phyloP scores from a whole-genome alignment of 106 monocot genomes.

The Acorus calamus region DNA sequence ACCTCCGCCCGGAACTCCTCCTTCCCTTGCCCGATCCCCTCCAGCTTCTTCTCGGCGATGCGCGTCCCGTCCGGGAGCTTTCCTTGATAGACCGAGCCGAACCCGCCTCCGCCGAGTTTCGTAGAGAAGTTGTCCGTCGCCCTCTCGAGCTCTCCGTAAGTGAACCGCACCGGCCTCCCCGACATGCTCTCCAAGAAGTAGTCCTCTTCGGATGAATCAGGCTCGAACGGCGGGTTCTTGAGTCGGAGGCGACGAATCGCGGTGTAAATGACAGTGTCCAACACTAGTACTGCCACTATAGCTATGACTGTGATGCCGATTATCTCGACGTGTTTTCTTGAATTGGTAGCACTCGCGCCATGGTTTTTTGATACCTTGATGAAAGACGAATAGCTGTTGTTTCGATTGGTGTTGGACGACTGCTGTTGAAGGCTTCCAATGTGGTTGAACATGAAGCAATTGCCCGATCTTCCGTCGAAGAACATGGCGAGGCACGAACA shows the following conservation, averaged over 20 bases:
- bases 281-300: constrained; percentile 23
- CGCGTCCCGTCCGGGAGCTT: constrained; percentile 38
- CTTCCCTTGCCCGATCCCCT: constrained; percentile 57
- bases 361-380: constrained; percentile 33
- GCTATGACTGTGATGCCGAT: constrained; percentile 24
- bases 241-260: constrained; percentile 13
- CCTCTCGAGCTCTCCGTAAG: constrained; percentile 43
- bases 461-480: constrained; percentile 23
- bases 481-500: constrained; percentile 69
- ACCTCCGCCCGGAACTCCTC: constrained; percentile 60
- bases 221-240: constrained; percentile 5
- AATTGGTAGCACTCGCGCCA: neutral
- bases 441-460: constrained; percentile 54
- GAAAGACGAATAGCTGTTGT: constrained; percentile 13
- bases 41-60: constrained; percentile 47
- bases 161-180: constrained; percentile 49
- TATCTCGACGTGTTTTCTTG: constrained; percentile 3
- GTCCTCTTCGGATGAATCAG: constrained; percentile 36
- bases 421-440: constrained; percentile 51
- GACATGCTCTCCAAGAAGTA: constrained; percentile 47
- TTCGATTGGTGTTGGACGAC: neutral
- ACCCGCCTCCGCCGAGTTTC: constrained; percentile 71
- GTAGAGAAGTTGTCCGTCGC: constrained; percentile 59
- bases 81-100: constrained; percentile 73
- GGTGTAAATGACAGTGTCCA: constrained; percentile 26